Evolutionary conservation across 202 grass and related monocot genomes (phyloP).

Genomic region (Schoenoplectus tabernaemontani): DNA sequence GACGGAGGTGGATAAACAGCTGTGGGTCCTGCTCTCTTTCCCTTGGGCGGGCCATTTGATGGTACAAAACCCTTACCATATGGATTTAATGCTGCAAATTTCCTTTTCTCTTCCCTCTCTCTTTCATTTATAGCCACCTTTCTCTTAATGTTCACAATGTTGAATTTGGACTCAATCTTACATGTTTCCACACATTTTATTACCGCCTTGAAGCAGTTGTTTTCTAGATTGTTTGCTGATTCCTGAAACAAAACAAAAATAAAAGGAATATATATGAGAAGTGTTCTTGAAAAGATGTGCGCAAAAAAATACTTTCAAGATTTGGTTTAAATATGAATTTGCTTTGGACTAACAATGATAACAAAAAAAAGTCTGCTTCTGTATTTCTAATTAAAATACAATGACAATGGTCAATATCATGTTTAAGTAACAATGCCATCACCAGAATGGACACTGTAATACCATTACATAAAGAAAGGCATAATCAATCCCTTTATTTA

Average conservation of each 20-base stretch:
- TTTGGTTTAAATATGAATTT: not conserved
- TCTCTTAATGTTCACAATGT: constrained; percentile 32
- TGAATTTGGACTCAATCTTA: constrained; percentile 51
- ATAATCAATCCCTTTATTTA: not conserved
- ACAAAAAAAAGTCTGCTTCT: not conserved
- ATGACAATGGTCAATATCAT: not conserved
- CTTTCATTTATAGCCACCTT: constrained; percentile 44
- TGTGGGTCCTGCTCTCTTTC: not conserved
- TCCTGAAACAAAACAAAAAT: constrained; percentile 41
- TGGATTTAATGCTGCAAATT: not conserved
- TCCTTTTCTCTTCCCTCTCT: constrained; percentile 57
- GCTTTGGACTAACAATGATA: not conserved
- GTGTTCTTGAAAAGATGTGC: not conserved
- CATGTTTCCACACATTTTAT: constrained; percentile 67
- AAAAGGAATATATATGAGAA: not conserved
- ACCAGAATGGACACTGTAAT: no score
- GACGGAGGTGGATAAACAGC: not conserved
- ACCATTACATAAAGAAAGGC: not conserved
- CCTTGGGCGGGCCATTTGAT: not conserved
- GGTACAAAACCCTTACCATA: constrained; percentile 3
- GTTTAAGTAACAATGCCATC: not conserved
- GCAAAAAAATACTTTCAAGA: not conserved
- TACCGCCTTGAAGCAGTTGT: constrained; percentile 46
- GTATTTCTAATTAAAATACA: not conserved
- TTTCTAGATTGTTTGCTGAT: constrained; percentile 43